Evolutionary conservation across 2,329 filamentous ascomycete genomes (phyloP), one percentile per base, ranked within the genome.

Genomic region (Malbranchea zuffiana): DNA sequence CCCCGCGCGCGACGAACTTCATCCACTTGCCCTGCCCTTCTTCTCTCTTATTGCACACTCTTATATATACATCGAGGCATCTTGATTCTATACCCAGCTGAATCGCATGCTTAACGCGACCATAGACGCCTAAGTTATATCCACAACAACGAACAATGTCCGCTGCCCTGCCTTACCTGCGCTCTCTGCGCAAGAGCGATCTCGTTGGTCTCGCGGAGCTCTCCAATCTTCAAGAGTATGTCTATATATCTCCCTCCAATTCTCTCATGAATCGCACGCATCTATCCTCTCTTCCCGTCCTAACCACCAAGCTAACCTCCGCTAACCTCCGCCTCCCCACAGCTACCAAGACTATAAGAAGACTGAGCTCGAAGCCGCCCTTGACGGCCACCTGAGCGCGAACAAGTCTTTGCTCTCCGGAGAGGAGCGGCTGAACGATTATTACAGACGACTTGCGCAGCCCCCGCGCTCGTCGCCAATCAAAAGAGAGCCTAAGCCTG

Each of bases 111-210:
- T 42, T 52, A 55, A 55, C 63, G 67, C 67, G 66, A 70, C 60
- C 34, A 44, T 51, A 53, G 43, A 44, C 42, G 34, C 38, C 37
- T 36, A 37, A 27, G 19, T 36, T 36, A 27, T 16, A 31, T 50
- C 50, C n/a, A n/a, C n/a, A n/a, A n/a, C n/a, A n/a, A n/a, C n/a
- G n/a, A n/a, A 71, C 56, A 50, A 82, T 82, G 78, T 75, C 76
- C 44, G 63, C 64, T 50, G 65, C 63, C 48, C 75, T 80, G 55
- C 74, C 76, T 50, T 93, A 82, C 75, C 71, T 94, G 56, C 74
- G 78, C 60, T 72, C 73, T 59, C 82, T 90, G 71, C 80, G 82
- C 67, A 93, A 93, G 71, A 71, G 69, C 50, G 83, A 88, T 47
- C 73, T 94, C 39, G 60, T 75, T 50, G 79, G 82, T 45, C 69